These are phyloP conservation scores for Primulina huaijiensis DNA, from an alignment of 257 asterid genomes.

Conservation along the genomic window DNA sequence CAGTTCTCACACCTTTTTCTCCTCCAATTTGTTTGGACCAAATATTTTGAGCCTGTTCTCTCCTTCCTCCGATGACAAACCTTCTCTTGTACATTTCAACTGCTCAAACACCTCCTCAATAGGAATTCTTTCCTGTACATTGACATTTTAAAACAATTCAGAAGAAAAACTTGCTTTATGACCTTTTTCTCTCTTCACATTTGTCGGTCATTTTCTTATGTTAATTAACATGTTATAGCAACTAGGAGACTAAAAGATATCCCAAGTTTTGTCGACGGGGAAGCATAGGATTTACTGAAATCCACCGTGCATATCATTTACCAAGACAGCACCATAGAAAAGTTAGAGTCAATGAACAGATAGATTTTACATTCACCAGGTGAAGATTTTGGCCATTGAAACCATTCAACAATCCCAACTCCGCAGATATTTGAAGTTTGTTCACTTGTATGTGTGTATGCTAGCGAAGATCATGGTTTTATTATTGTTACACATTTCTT, in stretches of 20 bases:
- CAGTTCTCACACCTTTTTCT: conserved; percentile 54
- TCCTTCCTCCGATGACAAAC: conserved; percentile 65
- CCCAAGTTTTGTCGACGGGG: neutral
- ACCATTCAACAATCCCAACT: neutral
- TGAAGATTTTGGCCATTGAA: neutral
- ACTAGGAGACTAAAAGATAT: neutral
- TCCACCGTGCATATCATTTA: neutral
- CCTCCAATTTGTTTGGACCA: conserved; percentile 90
- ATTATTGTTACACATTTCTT: too few relatives aligned
- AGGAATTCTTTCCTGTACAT: conserved; percentile 72
- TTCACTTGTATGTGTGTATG: too few relatives aligned
- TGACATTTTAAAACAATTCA: conserved; percentile 15
- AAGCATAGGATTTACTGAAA: neutral
- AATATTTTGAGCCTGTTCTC: conserved; percentile 69
- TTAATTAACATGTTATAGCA: neutral
- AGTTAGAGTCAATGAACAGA: neutral
- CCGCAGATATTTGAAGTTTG: too few relatives aligned
- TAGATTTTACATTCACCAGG: neutral
- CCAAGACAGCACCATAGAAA: neutral
- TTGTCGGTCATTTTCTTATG: neutral
- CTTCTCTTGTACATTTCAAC: conserved; percentile 74
- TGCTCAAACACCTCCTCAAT: conserved; percentile 91
- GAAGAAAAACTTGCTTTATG: neutral
- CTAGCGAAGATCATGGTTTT: too few relatives aligned
- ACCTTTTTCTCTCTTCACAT: too few relatives aligned